Evolutionary conservation across 2,329 filamentous ascomycete genomes (phyloP).

Genomic region (Calonectria honghensis): DNA sequence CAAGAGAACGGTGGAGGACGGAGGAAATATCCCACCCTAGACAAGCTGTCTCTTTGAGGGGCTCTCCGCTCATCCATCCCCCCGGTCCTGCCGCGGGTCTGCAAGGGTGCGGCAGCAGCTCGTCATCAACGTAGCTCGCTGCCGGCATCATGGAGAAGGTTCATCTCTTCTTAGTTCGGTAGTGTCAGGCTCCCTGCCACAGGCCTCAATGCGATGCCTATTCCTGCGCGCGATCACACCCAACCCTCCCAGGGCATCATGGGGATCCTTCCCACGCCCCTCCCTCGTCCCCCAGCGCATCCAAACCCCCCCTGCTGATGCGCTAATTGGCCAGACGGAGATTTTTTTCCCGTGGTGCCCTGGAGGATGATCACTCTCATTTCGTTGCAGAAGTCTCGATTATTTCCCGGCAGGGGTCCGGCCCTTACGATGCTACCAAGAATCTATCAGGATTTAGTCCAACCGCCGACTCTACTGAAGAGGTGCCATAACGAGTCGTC

Average conservation of each 20-base stretch:
- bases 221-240: slow-evolving; percentile 47
- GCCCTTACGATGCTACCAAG: slow-evolving; percentile 36
- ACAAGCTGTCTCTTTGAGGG: slow-evolving; percentile 38
- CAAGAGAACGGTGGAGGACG: slow-evolving; percentile 41
- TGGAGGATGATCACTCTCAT: slow-evolving; percentile 40
- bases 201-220: slow-evolving; percentile 44
- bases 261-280: slow-evolving; percentile 37
- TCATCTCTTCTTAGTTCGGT: slow-evolving; percentile 44
- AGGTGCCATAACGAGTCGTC: slow-evolving; percentile 5
- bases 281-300: slow-evolving; percentile 30
- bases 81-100: slow-evolving; percentile 27
- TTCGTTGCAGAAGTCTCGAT: slow-evolving; percentile 39
- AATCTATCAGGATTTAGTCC: slow-evolving; percentile 35
- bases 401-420: slow-evolving; percentile 39
- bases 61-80: slow-evolving; percentile 3
- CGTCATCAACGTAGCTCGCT: slow-evolving; percentile 37
- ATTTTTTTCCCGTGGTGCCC: slow-evolving; percentile 41
- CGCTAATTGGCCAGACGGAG: slow-evolving; percentile 44
- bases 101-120: slow-evolving; percentile 34
- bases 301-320: slow-evolving; percentile 33
- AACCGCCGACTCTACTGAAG: slow-evolving; percentile 31
- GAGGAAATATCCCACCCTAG: slow-evolving; percentile 40
- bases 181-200: slow-evolving; percentile 42
- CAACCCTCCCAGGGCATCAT: slow-evolving; percentile 33
- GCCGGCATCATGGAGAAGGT: slow-evolving; percentile 42